These are phyloP conservation scores for Kokia cookei DNA, from an alignment of 441 rosid species.

Conservation along the genomic window DNA sequence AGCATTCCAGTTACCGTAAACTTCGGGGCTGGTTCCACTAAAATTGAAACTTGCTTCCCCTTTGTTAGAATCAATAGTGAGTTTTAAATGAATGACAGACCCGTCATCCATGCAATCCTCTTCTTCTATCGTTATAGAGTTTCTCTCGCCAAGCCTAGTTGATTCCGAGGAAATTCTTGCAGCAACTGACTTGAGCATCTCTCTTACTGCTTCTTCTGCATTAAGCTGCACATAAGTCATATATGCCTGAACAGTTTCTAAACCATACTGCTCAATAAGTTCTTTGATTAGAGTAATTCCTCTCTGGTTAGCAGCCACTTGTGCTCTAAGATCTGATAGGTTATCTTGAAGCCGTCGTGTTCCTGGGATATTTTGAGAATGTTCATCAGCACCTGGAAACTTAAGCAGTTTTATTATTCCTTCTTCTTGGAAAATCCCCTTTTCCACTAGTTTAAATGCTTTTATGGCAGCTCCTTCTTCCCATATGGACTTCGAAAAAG, in stretches of 20 bases:
- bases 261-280: constrained; percentile 77
- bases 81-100: constrained; percentile 65
- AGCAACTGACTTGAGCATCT: constrained; percentile 89
- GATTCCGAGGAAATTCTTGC: constrained; percentile 39
- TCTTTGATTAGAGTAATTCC: constrained; percentile 87
- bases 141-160: constrained; percentile 15
- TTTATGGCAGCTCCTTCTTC: constrained; percentile 97
- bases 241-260: constrained; percentile 84
- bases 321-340: constrained; percentile 85
- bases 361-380: constrained; percentile 56
- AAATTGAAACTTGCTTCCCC: constrained; percentile 94
- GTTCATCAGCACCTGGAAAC: constrained; percentile 51
- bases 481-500: constrained; percentile 88
- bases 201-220: constrained; percentile 90
- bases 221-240: constrained; percentile 84
- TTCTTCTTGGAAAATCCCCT: constrained; percentile 81
- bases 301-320: constrained; percentile 94
- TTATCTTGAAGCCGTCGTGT: constrained; percentile 85
- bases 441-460: constrained; percentile 87
- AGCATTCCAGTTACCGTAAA: constrained; percentile 93
- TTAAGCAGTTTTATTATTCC: constrained; percentile 71
- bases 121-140: constrained; percentile 53
- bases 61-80: constrained; percentile 55
- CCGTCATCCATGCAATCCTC: constrained; percentile 98
- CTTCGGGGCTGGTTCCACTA: constrained; percentile 85